Evolutionary conservation across 1,139 yeast species (phyloP), one percentile per base, ranked within the genome.

Genomic region (Zygosaccharomyces sapae): DNA sequence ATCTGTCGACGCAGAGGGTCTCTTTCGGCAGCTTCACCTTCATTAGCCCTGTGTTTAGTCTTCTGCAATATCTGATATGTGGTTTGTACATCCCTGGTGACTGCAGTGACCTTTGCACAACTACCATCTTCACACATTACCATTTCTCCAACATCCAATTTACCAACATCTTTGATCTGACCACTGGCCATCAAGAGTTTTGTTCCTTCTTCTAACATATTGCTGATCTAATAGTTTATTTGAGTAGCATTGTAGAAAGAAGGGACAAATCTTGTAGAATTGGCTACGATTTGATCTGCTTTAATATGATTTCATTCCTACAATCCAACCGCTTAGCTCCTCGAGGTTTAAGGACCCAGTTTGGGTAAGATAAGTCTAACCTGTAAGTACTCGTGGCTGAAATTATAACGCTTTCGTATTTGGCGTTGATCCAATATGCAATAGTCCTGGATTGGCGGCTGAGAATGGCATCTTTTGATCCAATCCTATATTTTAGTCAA

Each of bases 121-220:
- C 53, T 47, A 48, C 76, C 76, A 53, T 73, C 76, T 47, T 66
- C 66, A 58, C 76, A 74, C 68, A 71, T 60, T 36, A 73, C 71
- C 19, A 43, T 35, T 12, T 71, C 72, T 52, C 73, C 73, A 44
- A 65, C 60, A 13, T 51, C 44, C 37, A 73, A 52, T 13, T 64
- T 58, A 48, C 70, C 70, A 46, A 73, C 59, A 2, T 53, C 53
- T 42, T 58, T 59, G 33, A 64, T 62, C 24, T 58, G 41, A 55
- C 76, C 76, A 55, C 70, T 62, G 29, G 71, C 70, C 73, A 70
- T 69, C 54, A 71, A 46, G 33, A 73, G 70, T 46, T 64, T 48
- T n/a, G 75, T 71, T 44, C 75, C 67, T 47, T 59, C 61, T 45
- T 57, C 59, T 31, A 59, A 51, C 63, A 59, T 59, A 2, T 22